phyloP scores from a whole-genome alignment of 2,329 filamentous ascomycete genomes.

The Cadophora sp. region DNA sequence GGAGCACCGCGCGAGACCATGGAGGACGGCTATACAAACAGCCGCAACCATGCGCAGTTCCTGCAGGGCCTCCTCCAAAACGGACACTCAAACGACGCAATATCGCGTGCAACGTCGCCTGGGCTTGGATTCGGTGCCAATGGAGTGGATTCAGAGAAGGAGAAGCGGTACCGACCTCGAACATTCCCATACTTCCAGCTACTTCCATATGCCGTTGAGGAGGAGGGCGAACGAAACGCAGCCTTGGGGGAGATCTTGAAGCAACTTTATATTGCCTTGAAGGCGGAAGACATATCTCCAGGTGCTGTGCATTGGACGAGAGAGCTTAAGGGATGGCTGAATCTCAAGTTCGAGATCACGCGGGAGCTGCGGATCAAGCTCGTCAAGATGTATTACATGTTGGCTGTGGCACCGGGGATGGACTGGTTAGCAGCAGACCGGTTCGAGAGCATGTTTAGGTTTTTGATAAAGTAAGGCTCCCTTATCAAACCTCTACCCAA shows the following conservation, averaged over 20 bases:
- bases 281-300: conserved; percentile 91
- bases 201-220: conserved; percentile 88
- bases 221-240: conserved; percentile 76
- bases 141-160: conserved; percentile 58
- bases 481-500: neutral
- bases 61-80: conserved; percentile 40
- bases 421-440: conserved; percentile 83
- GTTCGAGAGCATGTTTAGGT: conserved; percentile 96
- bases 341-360: conserved; percentile 96
- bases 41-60: conserved; percentile 41
- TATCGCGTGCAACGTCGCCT: conserved; percentile 87
- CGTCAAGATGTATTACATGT: conserved; percentile 92
- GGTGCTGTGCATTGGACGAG: conserved; percentile 97
- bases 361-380: conserved; percentile 82
- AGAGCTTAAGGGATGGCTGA: conserved; percentile 93
- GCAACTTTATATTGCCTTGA: conserved; percentile 89
- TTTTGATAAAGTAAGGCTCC: conserved; percentile 81
- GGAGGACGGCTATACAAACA: conserved; percentile 43
- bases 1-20: conserved; percentile 30
- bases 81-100: conserved; percentile 61
- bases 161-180: conserved; percentile 76
- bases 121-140: conserved; percentile 63
- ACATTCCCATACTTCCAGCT: conserved; percentile 94
- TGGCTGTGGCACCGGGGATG: conserved; percentile 87
- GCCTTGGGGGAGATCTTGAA: conserved; percentile 89